Conservation (phyloP, 2,329 filamentous ascomycete species). For the Camillea tinctor region DNA sequence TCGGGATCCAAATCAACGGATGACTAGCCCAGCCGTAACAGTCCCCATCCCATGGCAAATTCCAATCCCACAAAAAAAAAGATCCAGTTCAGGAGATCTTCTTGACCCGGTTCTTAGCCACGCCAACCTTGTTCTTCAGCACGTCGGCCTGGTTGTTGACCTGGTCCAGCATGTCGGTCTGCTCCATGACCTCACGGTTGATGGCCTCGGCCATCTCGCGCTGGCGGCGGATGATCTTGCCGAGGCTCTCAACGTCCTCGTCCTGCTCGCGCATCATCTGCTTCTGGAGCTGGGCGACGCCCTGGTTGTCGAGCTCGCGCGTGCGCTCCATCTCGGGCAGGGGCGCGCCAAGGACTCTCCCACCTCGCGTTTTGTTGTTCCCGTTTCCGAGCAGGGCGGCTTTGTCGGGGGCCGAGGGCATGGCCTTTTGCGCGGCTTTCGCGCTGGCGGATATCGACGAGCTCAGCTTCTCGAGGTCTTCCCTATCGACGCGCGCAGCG, state of each 20-base stretch:
- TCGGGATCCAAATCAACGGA: no score
- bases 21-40: no score
- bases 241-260: conserved; percentile 65
- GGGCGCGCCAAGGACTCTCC: conserved; percentile 71
- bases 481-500: conserved; percentile 69
- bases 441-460: conserved; percentile 44
- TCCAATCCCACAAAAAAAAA: conserved; percentile 11
- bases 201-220: conserved; percentile 77
- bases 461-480: conserved; percentile 72
- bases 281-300: conserved; percentile 70
- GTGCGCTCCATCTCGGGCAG: conserved; percentile 74
- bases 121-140: conserved; percentile 65
- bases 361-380: conserved; percentile 41
- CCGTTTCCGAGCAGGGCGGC: conserved; percentile 46
- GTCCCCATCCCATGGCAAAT: background rate
- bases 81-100: conserved; percentile 55
- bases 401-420: conserved; percentile 48
- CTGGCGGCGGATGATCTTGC: conserved; percentile 68
- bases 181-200: conserved; percentile 68
- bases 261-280: conserved; percentile 76
- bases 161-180: conserved; percentile 68
- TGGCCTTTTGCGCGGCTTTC: conserved; percentile 48
- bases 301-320: conserved; percentile 72
- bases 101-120: conserved; percentile 70
- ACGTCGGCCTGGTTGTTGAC: conserved; percentile 66